A percentile compares a stretch with the other conserved stretches of the same genome.
These are phyloP conservation scores for Scytalidium lignicola DNA, from an alignment of 2,329 filamentous ascomycete genomes.

Conservation along the genomic window DNA sequence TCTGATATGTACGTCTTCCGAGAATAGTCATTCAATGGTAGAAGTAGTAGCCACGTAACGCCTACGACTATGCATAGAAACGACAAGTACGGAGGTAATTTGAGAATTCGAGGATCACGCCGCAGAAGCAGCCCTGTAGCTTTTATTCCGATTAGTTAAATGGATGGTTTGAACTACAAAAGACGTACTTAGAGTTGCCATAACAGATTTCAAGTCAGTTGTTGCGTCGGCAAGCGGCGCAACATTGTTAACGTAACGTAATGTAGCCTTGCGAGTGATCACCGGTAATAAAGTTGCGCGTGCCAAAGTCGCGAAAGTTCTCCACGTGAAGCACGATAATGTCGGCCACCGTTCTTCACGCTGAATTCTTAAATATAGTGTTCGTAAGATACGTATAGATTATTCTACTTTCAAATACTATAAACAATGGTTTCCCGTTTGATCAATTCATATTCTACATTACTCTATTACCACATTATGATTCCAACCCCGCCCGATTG, in stretches of 20 bases:
- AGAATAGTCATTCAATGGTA: constrained; percentile 88
- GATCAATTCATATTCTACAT: constrained; percentile 7
- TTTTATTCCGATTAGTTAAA: constrained; percentile 11
- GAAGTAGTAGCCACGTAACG: constrained; percentile 80
- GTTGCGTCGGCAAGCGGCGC: not conserved
- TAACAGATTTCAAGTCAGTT: not conserved
- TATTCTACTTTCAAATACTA: too few species aligned
- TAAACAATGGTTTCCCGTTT: too few species aligned
- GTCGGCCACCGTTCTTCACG: too few species aligned
- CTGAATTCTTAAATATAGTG: too few species aligned
- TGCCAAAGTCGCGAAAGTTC: not conserved
- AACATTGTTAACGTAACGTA: not conserved
- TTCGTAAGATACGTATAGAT: too few species aligned
- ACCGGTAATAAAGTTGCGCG: not conserved
- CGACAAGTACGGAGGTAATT: constrained; percentile 83
- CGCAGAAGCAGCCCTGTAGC: constrained; percentile 63
- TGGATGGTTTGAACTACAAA: not conserved
- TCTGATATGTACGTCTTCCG: constrained; percentile 94
- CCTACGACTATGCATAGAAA: constrained; percentile 79
- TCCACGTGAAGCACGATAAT: too few species aligned
- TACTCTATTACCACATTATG: constrained; percentile 11
- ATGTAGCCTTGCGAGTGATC: not conserved
- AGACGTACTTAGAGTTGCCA: not conserved
- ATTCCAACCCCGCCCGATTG: not conserved
- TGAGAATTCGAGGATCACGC: constrained; percentile 74